phyloP scores from a whole-genome alignment of 2,329 filamentous ascomycete genomes.

The Emmonsiellopsis sp. region DNA sequence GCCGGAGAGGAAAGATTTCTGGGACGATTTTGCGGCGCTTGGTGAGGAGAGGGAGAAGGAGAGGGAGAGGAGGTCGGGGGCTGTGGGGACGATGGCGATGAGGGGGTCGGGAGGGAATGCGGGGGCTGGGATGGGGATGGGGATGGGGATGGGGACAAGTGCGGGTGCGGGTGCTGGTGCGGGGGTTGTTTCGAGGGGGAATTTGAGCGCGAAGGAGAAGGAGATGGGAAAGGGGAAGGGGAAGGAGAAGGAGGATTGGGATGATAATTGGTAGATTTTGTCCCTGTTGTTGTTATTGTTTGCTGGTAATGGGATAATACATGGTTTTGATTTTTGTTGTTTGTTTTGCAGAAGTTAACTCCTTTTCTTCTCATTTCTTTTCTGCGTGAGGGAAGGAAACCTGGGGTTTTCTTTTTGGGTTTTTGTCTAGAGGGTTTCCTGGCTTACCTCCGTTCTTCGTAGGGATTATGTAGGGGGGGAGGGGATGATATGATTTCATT shows the following conservation, averaged over 20 bases:
- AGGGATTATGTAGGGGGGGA: no score
- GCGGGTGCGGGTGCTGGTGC: slow-evolving; percentile 5
- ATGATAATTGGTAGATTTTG: slow-evolving; percentile 38
- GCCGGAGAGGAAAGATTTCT: slow-evolving; percentile 71
- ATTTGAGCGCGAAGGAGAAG: slow-evolving; percentile 9
- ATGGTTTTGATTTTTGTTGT: neutral
- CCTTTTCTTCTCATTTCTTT: neutral
- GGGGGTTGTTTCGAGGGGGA: slow-evolving; percentile 14
- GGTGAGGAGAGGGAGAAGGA: slow-evolving; percentile 34
- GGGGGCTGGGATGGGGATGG: slow-evolving; percentile 13
- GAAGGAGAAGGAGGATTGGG: slow-evolving; percentile 50
- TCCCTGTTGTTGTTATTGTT: neutral
- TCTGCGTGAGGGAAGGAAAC: neutral
- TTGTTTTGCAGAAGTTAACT: neutral
- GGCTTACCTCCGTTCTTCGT: no score
- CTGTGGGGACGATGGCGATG: slow-evolving; percentile 57
- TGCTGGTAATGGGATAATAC: neutral
- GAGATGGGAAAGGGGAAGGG: slow-evolving; percentile 9
- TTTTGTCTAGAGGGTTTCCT: no score
- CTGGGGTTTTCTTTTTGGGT: no score
- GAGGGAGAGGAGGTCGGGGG: slow-evolving; percentile 32
- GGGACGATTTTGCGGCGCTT: slow-evolving; percentile 76
- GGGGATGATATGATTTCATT: no score
- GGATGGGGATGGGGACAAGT: neutral
- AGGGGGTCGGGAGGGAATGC: slow-evolving; percentile 37